Evolutionary conservation across 2,329 filamentous ascomycete genomes (phyloP).

Genomic region (Fusarium sp.): DNA sequence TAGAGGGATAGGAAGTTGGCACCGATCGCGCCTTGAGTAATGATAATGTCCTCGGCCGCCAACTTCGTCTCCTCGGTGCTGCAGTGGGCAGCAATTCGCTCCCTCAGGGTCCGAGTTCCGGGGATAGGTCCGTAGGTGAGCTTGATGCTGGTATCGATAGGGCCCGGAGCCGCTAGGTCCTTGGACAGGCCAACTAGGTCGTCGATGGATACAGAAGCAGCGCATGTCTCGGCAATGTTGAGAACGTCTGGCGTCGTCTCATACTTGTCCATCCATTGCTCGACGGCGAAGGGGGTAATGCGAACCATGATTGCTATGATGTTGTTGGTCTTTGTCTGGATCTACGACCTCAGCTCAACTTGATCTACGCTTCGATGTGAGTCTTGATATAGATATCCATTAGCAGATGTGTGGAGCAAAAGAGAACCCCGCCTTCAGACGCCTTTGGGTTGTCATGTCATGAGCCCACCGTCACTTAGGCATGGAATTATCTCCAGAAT

Average conservation of each 20-base stretch:
- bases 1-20: conserved; percentile 89
- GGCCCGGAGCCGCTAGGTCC: conserved; percentile 57
- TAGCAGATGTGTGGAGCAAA: not conserved
- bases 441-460: not conserved
- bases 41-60: conserved; percentile 72
- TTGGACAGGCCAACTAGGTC: conserved; percentile 71
- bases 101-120: conserved; percentile 72
- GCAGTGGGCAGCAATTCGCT: conserved; percentile 74
- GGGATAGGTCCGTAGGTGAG: conserved; percentile 81
- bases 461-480: not conserved
- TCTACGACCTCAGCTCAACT: not conserved
- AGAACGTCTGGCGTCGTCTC: conserved; percentile 66
- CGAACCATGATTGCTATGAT: conserved; percentile 59
- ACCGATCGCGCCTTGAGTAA: conserved; percentile 83
- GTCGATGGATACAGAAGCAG: conserved; percentile 77
- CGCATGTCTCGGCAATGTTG: conserved; percentile 86
- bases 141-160: conserved; percentile 63
- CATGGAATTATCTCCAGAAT: not conserved
- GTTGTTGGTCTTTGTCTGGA: not conserved
- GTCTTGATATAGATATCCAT: conserved; percentile 1
- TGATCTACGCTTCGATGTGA: not conserved
- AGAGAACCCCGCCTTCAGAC: conserved; percentile 1
- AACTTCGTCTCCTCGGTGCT: conserved; percentile 64
- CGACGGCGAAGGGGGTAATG: conserved; percentile 74
- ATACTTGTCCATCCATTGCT: conserved; percentile 76